A percentile compares a stretch with the other conserved stretches of the same genome.
Evolutionary conservation across 108 stramenopile species (phyloP).

Genomic region (Licmophora abbreviata): DNA sequence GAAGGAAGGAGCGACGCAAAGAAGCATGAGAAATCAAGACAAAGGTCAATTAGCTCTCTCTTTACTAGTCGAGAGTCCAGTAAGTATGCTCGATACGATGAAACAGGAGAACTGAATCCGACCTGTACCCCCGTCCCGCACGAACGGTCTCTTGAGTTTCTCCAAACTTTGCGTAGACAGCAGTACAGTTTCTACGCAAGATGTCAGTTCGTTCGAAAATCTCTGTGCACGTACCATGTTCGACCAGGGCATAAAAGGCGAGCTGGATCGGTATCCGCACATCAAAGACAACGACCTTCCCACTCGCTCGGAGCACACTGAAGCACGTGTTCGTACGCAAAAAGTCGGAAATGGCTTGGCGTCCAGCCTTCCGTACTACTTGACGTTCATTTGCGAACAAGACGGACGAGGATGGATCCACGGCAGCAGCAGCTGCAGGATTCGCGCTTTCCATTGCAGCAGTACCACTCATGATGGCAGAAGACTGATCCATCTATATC

Average conservation of each 20-base stretch:
- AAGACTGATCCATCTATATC: no score
- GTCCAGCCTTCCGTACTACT: slow-evolving; percentile 68
- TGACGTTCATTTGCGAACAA: slow-evolving; percentile 44
- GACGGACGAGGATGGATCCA: background rate
- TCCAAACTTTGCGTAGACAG: background rate
- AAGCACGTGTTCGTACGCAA: slow-evolving; percentile 69
- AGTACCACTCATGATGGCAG: no score
- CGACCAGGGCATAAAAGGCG: slow-evolving; percentile 97
- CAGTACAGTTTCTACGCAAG: slow-evolving; percentile 2
- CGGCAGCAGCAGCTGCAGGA: no score
- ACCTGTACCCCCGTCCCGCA: no score
- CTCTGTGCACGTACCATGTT: slow-evolving; percentile 72
- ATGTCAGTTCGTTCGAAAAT: background rate
- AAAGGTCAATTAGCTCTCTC: no score
- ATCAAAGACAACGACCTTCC: slow-evolving; percentile 96
- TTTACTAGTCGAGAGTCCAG: no score
- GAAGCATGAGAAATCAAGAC: background rate
- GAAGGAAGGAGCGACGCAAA: background rate
- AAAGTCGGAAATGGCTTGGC: slow-evolving; percentile 72
- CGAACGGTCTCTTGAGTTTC: no score
- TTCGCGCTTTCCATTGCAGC: no score
- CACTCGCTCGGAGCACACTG: slow-evolving; percentile 62
- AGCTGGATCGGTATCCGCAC: slow-evolving; percentile 94
- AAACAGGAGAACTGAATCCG: no score
- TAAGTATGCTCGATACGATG: no score